Conservation (phyloP, 1,284 basidiomycete species). For the Megacollybia platyphylla region DNA sequence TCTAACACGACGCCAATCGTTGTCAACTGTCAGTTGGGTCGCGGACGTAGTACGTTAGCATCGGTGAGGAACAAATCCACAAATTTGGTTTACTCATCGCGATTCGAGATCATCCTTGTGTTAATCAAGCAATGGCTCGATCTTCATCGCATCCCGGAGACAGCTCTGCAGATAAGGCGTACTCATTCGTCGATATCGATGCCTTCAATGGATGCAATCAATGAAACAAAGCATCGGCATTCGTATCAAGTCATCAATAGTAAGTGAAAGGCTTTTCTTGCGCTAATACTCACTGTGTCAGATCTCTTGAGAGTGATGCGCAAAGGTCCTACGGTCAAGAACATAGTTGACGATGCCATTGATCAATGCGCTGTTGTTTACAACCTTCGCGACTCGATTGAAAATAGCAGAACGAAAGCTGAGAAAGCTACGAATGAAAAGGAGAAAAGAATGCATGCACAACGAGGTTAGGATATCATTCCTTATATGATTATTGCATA, state of each 20-base stretch:
- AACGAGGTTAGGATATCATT: conserved; percentile 39
- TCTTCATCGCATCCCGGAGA: conserved; percentile 19
- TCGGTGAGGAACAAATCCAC: conserved; percentile 38
- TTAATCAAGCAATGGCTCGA: conserved; percentile 84
- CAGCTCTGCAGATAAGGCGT: conserved; percentile 21
- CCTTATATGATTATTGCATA: background rate
- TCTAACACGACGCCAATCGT: conserved; percentile 74
- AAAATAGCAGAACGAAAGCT: conserved; percentile 63
- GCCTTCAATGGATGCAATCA: conserved; percentile 14
- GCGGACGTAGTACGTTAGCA: conserved; percentile 87
- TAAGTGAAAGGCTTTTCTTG: conserved; percentile 20
- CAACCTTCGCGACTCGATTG: conserved; percentile 85
- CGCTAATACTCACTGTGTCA: conserved; percentile 17
- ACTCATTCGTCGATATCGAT: conserved; percentile 21
- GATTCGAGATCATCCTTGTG: conserved; percentile 63
- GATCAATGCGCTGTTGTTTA: conserved; percentile 79
- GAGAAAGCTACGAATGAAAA: conserved; percentile 69
- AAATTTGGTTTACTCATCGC: background rate
- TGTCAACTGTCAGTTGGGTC: conserved; percentile 92
- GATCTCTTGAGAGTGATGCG: conserved; percentile 88
- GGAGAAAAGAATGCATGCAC: conserved; percentile 50
- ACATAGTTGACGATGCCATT: conserved; percentile 83
- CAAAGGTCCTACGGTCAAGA: conserved; percentile 81
- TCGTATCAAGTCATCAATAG: conserved; percentile 77
- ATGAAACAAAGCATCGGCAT: conserved; percentile 30